Conservation (phyloP, 805 yeast genomes). For the Candida sithepensis region DNA sequence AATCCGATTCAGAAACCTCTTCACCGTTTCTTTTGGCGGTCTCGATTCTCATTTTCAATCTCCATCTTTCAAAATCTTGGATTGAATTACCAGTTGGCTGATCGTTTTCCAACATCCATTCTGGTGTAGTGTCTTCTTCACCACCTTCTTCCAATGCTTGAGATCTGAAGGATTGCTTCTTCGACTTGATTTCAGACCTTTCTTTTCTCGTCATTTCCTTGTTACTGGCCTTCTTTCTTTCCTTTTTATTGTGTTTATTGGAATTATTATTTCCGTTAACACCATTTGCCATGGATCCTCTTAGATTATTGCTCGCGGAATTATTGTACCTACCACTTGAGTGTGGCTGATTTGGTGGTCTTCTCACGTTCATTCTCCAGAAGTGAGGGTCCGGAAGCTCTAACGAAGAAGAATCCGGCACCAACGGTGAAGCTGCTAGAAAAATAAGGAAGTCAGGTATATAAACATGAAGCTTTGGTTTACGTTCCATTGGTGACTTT, state of each 20-base stretch:
- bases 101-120: slow-evolving; percentile 37
- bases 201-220: slow-evolving; percentile 12
- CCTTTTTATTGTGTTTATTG: slow-evolving; percentile 13
- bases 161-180: slow-evolving; percentile 3
- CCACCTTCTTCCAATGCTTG: slow-evolving; percentile 19
- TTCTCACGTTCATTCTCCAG: slow-evolving; percentile 38
- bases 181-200: slow-evolving; percentile 5
- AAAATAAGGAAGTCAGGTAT: slow-evolving; percentile 29
- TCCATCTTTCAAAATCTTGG: slow-evolving; percentile 60
- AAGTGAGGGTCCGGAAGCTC: slow-evolving; percentile 45
- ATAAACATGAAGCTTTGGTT: slow-evolving; percentile 17
- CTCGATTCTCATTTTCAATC: slow-evolving; percentile 47
- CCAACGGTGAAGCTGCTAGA: slow-evolving; percentile 35
- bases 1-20: slow-evolving; percentile 26
- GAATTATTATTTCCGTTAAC: slow-evolving; percentile 13
- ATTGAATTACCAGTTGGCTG: slow-evolving; percentile 45
- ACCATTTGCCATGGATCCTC: neutral
- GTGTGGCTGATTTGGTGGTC: neutral
- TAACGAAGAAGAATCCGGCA: slow-evolving; percentile 30
- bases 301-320: neutral
- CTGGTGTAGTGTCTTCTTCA: slow-evolving; percentile 35
- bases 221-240: slow-evolving; percentile 16
- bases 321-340: slow-evolving; percentile 5
- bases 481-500: neutral
- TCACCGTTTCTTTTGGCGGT: slow-evolving; percentile 47